Conservation (phyloP, 169 alveolate genomes). For the Plasmodium knowlesi region DNA sequence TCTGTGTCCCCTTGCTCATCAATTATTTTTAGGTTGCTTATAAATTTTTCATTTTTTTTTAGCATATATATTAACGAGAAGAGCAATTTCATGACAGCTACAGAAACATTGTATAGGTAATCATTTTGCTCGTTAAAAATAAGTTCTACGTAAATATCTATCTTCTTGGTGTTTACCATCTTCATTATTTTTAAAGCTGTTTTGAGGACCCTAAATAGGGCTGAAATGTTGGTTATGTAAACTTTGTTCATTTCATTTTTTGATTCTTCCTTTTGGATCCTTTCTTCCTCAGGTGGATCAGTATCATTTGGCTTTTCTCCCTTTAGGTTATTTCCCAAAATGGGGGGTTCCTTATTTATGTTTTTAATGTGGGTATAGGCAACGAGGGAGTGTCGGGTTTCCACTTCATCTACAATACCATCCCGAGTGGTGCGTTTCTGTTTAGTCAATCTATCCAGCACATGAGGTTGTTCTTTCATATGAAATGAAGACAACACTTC, state of each 20-base stretch:
- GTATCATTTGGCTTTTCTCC: background rate
- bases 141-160: conserved; percentile 47
- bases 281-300: background rate
- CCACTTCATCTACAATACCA: background rate
- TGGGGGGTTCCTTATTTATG: background rate
- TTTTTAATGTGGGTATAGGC: background rate
- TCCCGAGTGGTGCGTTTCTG: background rate
- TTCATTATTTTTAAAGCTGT: conserved; percentile 51
- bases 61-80: conserved; percentile 38
- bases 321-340: background rate
- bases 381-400: background rate
- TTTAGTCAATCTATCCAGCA: background rate
- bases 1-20: conserved; percentile 28
- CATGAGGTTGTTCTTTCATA: background rate
- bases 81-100: conserved; percentile 34
- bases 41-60: conserved; percentile 41
- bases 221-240: conserved; percentile 37
- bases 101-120: conserved; percentile 4
- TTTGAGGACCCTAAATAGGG: conserved; percentile 54
- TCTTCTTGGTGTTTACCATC: conserved; percentile 32
- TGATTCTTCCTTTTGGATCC: background rate
- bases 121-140: conserved; percentile 19
- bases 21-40: conserved; percentile 16
- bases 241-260: conserved; percentile 31
- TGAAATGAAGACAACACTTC: background rate